Evolutionary conservation across 768 basidiomycete genomes (phyloP), one percentile per base, ranked within the genome.

Genomic region (Russula sp.): DNA sequence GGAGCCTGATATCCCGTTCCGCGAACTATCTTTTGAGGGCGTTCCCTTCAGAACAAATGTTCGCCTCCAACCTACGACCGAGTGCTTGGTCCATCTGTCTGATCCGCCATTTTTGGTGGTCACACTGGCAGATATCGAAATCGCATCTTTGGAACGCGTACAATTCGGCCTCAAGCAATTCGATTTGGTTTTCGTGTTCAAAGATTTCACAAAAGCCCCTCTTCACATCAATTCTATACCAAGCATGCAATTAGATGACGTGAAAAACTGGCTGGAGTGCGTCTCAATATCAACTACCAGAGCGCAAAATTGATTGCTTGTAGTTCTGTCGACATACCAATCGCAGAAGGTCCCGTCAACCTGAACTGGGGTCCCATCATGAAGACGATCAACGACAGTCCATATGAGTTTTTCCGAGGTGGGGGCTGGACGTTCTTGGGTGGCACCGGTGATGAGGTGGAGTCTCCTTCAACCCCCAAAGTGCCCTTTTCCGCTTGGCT

Each of bases 231-330:
- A 99, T 72, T 94, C 94, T 0, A 95, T 99, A 66, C 93, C 91
- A 25, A 90, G 83, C 59, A 76, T 83, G 2, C 88, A 93, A 68
- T 83, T 98, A 69, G 97, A 99, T 70, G 94, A 95, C 67, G 95
- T 99, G 65, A 98, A 98, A 76, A 95, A 97, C 70, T 99, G 97
- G 97, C 81, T 99, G 22, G 94, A 99, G 93, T 98, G 72, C 66
- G 92, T 78, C 13, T 7, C 56, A 29, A 49, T 49, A 55, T 58
- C 41, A 39, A n/a, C 48, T 7, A 39, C 18, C n/a, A 56, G 34
- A 25, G 42, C 14, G 39, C 55, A 55, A 66, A 50, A 52, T 18
- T 67, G 59, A 56, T 45, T 20, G 9, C 42, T 22, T 58, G 13
- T 65, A 98, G 95, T 70, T 98, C 95, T 6, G 94, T 98, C 59